phyloP scores from a whole-genome alignment of 495 filamentous ascomycete species.

The Pseudoneurospora amorphoporcata region DNA sequence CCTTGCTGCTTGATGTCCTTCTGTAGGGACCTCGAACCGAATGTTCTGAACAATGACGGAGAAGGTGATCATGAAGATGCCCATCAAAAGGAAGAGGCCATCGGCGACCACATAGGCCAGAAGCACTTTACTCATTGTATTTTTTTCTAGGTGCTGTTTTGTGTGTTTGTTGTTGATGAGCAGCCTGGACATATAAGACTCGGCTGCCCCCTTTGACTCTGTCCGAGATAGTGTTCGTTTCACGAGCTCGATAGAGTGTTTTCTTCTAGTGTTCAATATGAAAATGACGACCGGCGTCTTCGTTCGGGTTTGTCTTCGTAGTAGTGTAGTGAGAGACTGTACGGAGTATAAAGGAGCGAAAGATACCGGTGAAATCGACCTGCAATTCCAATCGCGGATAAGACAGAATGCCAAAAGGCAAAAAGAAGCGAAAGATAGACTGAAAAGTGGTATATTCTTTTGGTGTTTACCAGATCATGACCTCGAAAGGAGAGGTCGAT shows the following conservation, averaged over 20 bases:
- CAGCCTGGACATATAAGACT: slow-evolving; percentile 8
- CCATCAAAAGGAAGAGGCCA: slow-evolving; percentile 51
- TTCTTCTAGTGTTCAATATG: background rate
- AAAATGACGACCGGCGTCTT: slow-evolving; percentile 18
- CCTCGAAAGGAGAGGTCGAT: slow-evolving; percentile 4
- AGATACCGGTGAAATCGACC: slow-evolving; percentile 21
- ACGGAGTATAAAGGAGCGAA: slow-evolving; percentile 1
- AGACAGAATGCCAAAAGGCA: slow-evolving; percentile 9
- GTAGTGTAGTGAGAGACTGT: slow-evolving; percentile 4
- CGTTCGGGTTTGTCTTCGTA: background rate
- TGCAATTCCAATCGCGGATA: slow-evolving; percentile 21
- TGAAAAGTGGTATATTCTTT: slow-evolving; percentile 17
- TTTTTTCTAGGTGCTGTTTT: slow-evolving; percentile 6
- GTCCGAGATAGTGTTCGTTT: background rate
- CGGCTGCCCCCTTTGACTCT: slow-evolving; percentile 6
- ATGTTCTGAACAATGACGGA: slow-evolving; percentile 47
- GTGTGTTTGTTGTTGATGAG: background rate
- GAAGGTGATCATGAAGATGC: slow-evolving; percentile 52
- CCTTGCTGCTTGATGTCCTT: slow-evolving; percentile 48
- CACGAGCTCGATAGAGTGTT: slow-evolving; percentile 3
- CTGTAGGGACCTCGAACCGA: slow-evolving; percentile 30
- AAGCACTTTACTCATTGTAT: slow-evolving; percentile 49
- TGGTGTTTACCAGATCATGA: slow-evolving; percentile 2
- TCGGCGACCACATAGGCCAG: slow-evolving; percentile 46
- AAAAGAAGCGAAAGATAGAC: slow-evolving; percentile 24